Conservation (phyloP, 495 filamentous ascomycete species). For the Aspergillus nanangensis region DNA sequence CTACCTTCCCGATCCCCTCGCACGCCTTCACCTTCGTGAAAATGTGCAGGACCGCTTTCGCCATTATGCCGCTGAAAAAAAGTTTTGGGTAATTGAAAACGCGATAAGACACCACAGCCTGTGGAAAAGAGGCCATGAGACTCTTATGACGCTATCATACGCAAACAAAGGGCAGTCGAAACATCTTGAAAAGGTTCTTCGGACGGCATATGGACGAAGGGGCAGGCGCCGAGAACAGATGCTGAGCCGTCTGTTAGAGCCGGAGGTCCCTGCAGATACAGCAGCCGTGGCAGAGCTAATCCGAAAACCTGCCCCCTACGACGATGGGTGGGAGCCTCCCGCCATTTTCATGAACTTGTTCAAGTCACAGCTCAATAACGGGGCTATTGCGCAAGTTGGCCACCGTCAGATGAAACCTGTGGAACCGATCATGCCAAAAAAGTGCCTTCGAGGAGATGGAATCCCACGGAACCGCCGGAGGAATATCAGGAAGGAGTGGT, state of each 20-base stretch:
- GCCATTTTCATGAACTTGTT: slow-evolving; percentile 27
- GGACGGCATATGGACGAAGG: slow-evolving; percentile 66
- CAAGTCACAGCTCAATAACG: slow-evolving; percentile 31
- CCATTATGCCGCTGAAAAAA: slow-evolving; percentile 11
- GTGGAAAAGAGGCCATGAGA: slow-evolving; percentile 20
- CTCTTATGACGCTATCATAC: slow-evolving; percentile 37
- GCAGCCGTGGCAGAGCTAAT: slow-evolving; percentile 18
- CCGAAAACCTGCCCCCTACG: slow-evolving; percentile 10
- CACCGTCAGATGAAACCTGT: slow-evolving; percentile 31
- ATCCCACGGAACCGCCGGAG: slow-evolving; percentile 45
- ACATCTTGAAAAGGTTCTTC: slow-evolving; percentile 60
- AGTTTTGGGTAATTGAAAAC: slow-evolving; percentile 4
- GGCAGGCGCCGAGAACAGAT: slow-evolving; percentile 66
- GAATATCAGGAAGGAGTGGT: slow-evolving; percentile 60
- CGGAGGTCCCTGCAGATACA: slow-evolving; percentile 29
- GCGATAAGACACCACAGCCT: slow-evolving; percentile 11
- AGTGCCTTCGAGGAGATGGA: slow-evolving; percentile 61
- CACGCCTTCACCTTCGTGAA: slow-evolving; percentile 53
- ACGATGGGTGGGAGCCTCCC: slow-evolving; percentile 36
- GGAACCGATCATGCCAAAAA: slow-evolving; percentile 50
- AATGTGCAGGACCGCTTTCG: slow-evolving; percentile 58
- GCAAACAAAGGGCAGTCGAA: slow-evolving; percentile 62
- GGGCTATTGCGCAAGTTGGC: slow-evolving; percentile 13
- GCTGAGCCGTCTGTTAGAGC: slow-evolving; percentile 41
- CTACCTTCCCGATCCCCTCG: slow-evolving; percentile 74